Base-by-base conservation (phyloP, 2,329 filamentous ascomycete species). In the Cucurbitaria berberidis region DNA sequence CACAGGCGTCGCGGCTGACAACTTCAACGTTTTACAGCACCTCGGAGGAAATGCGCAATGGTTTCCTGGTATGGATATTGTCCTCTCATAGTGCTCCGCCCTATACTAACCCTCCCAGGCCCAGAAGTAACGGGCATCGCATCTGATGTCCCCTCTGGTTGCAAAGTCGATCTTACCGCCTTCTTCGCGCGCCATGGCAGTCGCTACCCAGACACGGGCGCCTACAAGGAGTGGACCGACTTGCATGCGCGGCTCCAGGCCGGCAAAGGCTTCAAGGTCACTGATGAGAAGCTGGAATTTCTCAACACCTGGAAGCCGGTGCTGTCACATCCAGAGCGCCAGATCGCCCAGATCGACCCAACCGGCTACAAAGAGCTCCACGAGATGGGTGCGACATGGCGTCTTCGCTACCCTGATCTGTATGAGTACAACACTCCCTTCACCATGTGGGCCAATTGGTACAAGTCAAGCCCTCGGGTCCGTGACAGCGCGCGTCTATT, bases 391-490 rank as follows among this genome's bases (percentile, higher is more conserved):
- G 82, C 84, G 49, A 75, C 75, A 3, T 75, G 84, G 45, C 67
- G 71, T 45, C 65, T 66, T 45, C 71, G 70, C 60, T 82, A 80
- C 62, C 77, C 80, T 0, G 69, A 81, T 32, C 77, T 88, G 16
- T 81, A 81, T 55, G 64, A 74, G 22, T 75, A 80, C 52, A 77
- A 78, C 48, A 75, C 73, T 0, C 74, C 76, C 1, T 87, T 88
- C 61, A 76, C 81, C 8, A 81, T 86, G 6, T 89, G 85, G 84
- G 81, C 85, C 16, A 89, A 89, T 67, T 83, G 86, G 61, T 89
- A 89, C 68, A 69, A 64, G 18, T 67, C 72, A 1, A 65, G 67
- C 5, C 81, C 83, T 5, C 81, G 84, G 5, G 85, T 87, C 0
- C 75, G 88, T 10, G 83, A 88, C 66, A 86, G 85, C 1, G 85